Evolutionary conservation across 768 basidiomycete species (phyloP).

Genomic region (Multifurca ochricompacta): DNA sequence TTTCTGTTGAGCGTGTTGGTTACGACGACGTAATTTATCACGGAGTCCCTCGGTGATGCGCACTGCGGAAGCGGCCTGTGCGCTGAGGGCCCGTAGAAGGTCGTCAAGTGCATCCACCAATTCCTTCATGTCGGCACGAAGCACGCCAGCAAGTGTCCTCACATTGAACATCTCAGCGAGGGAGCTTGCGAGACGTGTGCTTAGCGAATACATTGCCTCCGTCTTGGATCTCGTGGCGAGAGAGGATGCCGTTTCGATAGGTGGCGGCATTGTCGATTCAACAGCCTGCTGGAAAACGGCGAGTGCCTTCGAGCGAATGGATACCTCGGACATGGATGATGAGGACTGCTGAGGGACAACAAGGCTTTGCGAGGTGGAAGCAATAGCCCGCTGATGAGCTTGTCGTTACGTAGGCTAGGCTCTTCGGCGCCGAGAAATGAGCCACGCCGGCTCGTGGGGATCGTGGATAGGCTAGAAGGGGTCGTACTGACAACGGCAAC

Average conservation of each 20-base stretch:
- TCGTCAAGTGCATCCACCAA: slow-evolving; percentile 53
- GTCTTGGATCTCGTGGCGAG: neutral
- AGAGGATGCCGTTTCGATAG: neutral
- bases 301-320: slow-evolving; percentile 17
- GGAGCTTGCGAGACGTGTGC: slow-evolving; percentile 37
- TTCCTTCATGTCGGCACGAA: slow-evolving; percentile 48
- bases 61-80: slow-evolving; percentile 12
- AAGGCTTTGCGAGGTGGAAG: slow-evolving; percentile 2
- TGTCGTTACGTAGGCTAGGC: neutral
- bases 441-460: slow-evolving; percentile 1
- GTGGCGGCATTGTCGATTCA: neutral
- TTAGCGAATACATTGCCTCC: slow-evolving; percentile 28
- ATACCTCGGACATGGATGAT: slow-evolving; percentile 14
- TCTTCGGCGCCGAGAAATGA: neutral
- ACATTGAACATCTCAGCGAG: slow-evolving; percentile 45
- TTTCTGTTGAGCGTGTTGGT: slow-evolving; percentile 25
- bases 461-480: slow-evolving; percentile 15
- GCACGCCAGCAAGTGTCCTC: slow-evolving; percentile 32
- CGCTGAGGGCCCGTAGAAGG: slow-evolving; percentile 32
- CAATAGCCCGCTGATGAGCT: neutral
- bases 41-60: slow-evolving; percentile 18
- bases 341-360: slow-evolving; percentile 7
- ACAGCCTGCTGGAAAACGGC: slow-evolving; percentile 10
- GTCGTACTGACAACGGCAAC: slow-evolving; percentile 6
- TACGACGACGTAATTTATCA: slow-evolving; percentile 23